A percentile compares a stretch with the other conserved stretches of the same genome.
phyloP scores from a whole-genome alignment of 306 rosid species.

The Fagus sylvatica region DNA sequence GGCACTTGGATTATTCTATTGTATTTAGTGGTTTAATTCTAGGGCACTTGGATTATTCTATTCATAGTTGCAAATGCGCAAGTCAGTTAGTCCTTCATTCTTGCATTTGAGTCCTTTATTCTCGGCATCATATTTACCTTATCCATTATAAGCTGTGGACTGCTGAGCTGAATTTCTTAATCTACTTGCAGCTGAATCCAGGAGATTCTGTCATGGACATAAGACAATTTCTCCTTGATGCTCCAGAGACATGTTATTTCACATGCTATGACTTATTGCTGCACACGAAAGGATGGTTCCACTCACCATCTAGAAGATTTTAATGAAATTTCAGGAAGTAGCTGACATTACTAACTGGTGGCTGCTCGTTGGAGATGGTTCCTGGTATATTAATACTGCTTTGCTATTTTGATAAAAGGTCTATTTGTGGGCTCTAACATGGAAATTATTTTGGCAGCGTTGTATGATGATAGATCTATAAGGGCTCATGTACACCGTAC shows the following conservation, averaged over 20 bases:
- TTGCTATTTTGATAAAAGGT: constrained; percentile 10
- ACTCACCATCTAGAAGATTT: constrained; percentile 83
- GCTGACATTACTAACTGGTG: constrained; percentile 96
- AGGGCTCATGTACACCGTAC: constrained; percentile 98
- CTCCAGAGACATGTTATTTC: constrained; percentile 94
- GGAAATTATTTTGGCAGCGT: constrained; percentile 59
- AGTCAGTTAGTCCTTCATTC: constrained; percentile 9
- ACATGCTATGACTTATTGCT: constrained; percentile 93
- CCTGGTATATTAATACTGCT: constrained; percentile 59
- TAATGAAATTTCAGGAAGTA: constrained; percentile 95
- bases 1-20: too few relatives aligned
- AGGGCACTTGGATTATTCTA: constrained; percentile 5
- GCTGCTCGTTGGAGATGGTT: constrained; percentile 97
- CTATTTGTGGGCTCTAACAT: constrained; percentile 32
- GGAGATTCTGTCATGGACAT: constrained; percentile 98
- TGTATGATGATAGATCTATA: constrained; percentile 96
- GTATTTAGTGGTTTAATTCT: constrained; percentile 1
- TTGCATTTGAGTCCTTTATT: neutral
- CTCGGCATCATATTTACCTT: neutral
- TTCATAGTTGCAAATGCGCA: neutral
- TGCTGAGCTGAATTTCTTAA: constrained; percentile 33
- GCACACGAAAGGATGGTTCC: constrained; percentile 84
- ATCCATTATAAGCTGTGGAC: constrained; percentile 1
- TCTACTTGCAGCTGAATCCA: constrained; percentile 77
- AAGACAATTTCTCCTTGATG: constrained; percentile 96